These are phyloP conservation scores for Coccomyxa sp. DNA, from an alignment of 139 green algal genomes.

Conservation along the genomic window DNA sequence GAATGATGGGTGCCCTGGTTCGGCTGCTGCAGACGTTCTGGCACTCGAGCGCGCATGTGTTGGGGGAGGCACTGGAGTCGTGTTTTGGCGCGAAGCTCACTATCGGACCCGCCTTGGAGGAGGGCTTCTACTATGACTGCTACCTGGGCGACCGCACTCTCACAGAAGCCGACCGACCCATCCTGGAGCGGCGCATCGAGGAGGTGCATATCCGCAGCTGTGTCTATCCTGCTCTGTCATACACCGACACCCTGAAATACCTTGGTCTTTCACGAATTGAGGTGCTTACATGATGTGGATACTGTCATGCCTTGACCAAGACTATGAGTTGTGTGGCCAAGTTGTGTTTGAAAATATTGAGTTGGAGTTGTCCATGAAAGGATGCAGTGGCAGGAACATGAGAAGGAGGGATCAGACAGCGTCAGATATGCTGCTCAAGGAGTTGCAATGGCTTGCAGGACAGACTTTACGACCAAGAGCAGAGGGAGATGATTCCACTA, in stretches of 20 bases:
- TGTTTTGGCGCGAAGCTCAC: slow-evolving; percentile 93
- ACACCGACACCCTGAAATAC: neutral
- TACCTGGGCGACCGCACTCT: slow-evolving; percentile 86
- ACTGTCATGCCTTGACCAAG: neutral
- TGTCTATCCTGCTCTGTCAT: neutral
- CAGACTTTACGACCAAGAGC: no score
- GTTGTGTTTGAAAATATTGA: no score
- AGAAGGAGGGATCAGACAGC: no score
- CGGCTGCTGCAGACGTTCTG: slow-evolving; percentile 84
- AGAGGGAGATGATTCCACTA: neutral
- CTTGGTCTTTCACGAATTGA: neutral
- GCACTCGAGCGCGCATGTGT: slow-evolving; percentile 89
- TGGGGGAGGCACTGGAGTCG: slow-evolving; percentile 93
- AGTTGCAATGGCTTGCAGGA: no score
- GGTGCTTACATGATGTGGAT: neutral
- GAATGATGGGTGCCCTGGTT: no score
- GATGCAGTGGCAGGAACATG: neutral
- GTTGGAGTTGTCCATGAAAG: neutral
- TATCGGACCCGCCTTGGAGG: slow-evolving; percentile 90
- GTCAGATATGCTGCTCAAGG: no score
- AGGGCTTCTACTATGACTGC: slow-evolving; percentile 99
- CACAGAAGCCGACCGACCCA: slow-evolving; percentile 57
- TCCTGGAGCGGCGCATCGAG: slow-evolving; percentile 78
- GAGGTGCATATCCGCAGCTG: slow-evolving; percentile 10
- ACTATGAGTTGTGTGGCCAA: no score